A percentile compares a stretch with the other conserved stretches of the same genome.
Conservation (phyloP, 352 stramenopile species). For the Albugo laibachii region DNA sequence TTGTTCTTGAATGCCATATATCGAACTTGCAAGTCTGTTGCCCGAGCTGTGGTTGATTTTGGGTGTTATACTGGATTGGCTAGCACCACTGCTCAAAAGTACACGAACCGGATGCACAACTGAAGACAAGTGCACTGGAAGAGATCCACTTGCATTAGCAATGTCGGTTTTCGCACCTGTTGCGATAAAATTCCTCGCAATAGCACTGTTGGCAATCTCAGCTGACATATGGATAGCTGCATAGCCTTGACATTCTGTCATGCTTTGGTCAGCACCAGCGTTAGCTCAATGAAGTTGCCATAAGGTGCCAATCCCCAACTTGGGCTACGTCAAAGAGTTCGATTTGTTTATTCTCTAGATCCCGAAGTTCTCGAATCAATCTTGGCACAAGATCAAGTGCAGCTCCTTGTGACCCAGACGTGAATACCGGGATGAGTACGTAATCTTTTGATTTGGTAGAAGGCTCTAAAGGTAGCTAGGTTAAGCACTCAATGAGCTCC, state of each 20-base stretch:
- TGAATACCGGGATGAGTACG: no score
- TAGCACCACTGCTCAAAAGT: conserved; percentile 44
- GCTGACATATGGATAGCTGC: conserved; percentile 66
- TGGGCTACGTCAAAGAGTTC: conserved; percentile 70
- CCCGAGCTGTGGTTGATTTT: conserved; percentile 24
- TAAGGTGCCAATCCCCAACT: conserved; percentile 66
- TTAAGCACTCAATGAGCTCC: no score
- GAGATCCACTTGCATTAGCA: conserved; percentile 53
- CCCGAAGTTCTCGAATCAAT: conserved; percentile 64
- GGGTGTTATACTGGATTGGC: conserved; percentile 41
- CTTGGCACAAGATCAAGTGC: no score
- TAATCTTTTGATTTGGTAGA: no score
- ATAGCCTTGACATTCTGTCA: conserved; percentile 65
- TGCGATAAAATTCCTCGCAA: conserved; percentile 55
- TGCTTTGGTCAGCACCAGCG: conserved; percentile 48
- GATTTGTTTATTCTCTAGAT: conserved; percentile 81
- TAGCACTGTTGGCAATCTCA: conserved; percentile 54
- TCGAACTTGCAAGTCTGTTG: conserved; percentile 47
- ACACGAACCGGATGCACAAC: conserved; percentile 74
- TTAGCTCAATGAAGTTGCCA: conserved; percentile 44
- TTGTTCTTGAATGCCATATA: conserved; percentile 82
- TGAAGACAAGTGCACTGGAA: conserved; percentile 66
- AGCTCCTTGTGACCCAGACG: no score
- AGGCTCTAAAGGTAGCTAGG: no score
- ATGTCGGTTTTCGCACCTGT: conserved; percentile 49